phyloP scores from a whole-genome alignment of 768 basidiomycete species.

The Termitomyces heimii region DNA sequence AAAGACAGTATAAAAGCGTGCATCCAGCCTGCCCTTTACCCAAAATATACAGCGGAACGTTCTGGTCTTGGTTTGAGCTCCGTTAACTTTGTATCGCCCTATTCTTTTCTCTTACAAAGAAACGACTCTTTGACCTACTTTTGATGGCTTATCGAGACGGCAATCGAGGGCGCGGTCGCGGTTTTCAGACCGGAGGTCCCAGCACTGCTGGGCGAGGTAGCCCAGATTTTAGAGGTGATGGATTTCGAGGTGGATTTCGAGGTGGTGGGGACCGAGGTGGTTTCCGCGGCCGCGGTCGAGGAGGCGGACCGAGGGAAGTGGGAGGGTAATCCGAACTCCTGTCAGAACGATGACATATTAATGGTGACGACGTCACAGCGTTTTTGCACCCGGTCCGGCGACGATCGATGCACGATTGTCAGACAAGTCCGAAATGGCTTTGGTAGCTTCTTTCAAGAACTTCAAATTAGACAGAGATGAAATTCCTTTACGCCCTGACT shows the following conservation, averaged over 20 bases:
- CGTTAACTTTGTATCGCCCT: neutral
- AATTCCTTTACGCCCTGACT: constrained; percentile 55
- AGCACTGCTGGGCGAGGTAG: constrained; percentile 22
- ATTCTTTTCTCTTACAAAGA: neutral
- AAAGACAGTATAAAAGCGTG: neutral
- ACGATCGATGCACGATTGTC: constrained; percentile 36
- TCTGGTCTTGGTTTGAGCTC: constrained; percentile 12
- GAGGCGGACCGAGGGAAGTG: constrained; percentile 26
- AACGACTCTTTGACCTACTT: neutral
- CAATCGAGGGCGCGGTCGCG: constrained; percentile 31
- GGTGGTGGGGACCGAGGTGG: constrained; percentile 9
- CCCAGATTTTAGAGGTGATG: constrained; percentile 19
- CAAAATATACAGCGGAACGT: no score
- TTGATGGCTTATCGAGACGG: constrained; percentile 16
- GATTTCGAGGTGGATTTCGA: constrained; percentile 18
- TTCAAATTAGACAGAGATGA: constrained; percentile 28
- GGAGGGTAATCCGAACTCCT: constrained; percentile 25
- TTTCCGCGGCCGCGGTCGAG: constrained; percentile 8
- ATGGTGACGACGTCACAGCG: constrained; percentile 21
- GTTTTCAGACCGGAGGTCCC: constrained; percentile 22
- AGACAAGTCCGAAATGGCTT: constrained; percentile 33
- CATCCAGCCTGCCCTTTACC: no score
- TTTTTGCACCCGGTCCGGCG: constrained; percentile 35
- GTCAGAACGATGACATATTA: neutral
- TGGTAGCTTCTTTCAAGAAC: constrained; percentile 31